Conservation (phyloP, 352 stramenopile species). For the Pythium grandisporangium region DNA sequence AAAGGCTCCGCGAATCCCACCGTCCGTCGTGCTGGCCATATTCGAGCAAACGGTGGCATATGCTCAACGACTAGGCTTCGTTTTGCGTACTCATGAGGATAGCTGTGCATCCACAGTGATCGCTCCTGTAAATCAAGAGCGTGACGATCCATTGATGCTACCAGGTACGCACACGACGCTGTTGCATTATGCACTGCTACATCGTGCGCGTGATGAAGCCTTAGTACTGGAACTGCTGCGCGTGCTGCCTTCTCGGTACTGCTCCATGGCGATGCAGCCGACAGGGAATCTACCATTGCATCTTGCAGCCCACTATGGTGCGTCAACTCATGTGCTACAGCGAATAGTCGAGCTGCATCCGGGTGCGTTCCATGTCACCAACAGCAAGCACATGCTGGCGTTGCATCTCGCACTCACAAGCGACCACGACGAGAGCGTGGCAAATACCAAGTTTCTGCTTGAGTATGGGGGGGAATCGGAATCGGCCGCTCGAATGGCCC, state of each 20-base stretch:
- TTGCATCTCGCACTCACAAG: conserved; percentile 35
- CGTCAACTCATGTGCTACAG: background rate
- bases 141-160: no score
- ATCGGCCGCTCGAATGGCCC: no score
- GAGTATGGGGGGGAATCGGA: no score
- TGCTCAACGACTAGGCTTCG: no score
- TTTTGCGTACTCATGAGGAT: no score
- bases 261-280: conserved; percentile 8
- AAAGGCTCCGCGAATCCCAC: no score
- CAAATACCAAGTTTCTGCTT: conserved; percentile 19
- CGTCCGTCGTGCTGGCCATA: no score
- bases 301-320: conserved; percentile 17
- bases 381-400: conserved; percentile 27
- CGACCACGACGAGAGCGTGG: conserved; percentile 9
- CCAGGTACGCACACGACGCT: conserved; percentile 28
- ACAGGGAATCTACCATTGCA: conserved; percentile 40
- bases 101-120: no score
- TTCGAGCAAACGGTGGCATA: no score
- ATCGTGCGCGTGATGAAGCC: conserved; percentile 17
- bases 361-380: conserved; percentile 30
- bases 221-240: conserved; percentile 24
- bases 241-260: conserved; percentile 18
- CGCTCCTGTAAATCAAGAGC: no score
- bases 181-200: conserved; percentile 47
- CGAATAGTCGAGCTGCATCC: conserved; percentile 20